Conservation (phyloP, 2,329 filamentous ascomycete genomes). For the Huntiella moniliformis region DNA sequence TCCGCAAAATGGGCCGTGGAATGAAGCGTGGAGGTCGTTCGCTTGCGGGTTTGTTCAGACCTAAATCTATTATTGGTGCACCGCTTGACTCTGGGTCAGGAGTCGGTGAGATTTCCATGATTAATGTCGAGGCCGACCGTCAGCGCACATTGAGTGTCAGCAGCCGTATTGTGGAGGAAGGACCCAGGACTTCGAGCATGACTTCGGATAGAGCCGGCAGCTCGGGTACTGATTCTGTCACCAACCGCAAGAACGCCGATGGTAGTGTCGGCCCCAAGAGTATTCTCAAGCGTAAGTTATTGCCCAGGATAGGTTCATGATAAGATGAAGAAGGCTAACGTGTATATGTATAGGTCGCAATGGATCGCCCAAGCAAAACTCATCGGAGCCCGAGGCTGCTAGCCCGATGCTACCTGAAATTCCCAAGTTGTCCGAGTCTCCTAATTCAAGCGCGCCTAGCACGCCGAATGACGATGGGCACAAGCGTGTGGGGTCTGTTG, state of each 20-base stretch:
- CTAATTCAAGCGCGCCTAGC: slow-evolving; percentile 68
- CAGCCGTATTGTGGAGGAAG: slow-evolving; percentile 24
- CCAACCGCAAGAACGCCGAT: slow-evolving; percentile 52
- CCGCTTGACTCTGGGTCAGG: slow-evolving; percentile 40
- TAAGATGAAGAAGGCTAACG: background rate
- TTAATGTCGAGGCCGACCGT: slow-evolving; percentile 85
- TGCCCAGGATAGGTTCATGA: background rate
- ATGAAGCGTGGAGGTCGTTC: slow-evolving; percentile 88
- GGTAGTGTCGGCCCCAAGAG: slow-evolving; percentile 46
- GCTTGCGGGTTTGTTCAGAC: slow-evolving; percentile 81
- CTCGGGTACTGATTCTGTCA: slow-evolving; percentile 40
- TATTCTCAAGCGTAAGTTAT: slow-evolving; percentile 63
- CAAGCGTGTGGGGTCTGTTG: slow-evolving; percentile 48
- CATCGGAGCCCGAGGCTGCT: slow-evolving; percentile 2
- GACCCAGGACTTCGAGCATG: slow-evolving; percentile 55
- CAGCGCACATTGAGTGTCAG: slow-evolving; percentile 36
- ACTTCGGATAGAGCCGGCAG: slow-evolving; percentile 33
- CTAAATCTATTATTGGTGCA: slow-evolving; percentile 74
- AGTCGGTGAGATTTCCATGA: slow-evolving; percentile 69
- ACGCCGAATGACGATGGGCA: slow-evolving; percentile 70
- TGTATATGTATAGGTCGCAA: slow-evolving; percentile 1
- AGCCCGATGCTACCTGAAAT: slow-evolving; percentile 33
- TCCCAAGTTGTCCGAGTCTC: slow-evolving; percentile 53
- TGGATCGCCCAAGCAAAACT: slow-evolving; percentile 4
- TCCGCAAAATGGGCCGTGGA: slow-evolving; percentile 97